Base-by-base conservation (phyloP, 208 protist genomes). In the Trypanosoma theileri region DNA sequence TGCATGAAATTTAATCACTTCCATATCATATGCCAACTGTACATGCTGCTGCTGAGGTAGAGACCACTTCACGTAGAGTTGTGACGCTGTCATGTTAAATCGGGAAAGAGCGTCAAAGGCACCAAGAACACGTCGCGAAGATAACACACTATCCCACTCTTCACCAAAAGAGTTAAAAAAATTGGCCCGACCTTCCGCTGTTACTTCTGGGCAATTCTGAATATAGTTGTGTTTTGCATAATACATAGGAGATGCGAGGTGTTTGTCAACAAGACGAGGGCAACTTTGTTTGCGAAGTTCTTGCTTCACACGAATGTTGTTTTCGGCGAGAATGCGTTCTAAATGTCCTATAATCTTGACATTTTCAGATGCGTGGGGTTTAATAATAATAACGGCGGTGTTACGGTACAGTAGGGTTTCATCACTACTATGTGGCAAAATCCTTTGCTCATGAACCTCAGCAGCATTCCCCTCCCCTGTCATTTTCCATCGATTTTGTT, bases 341-440 rank as follows among this genome's bases (percentile, higher is more conserved):
- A 85, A 58, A 11, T 82, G 59, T 28, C 45, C 41, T 45, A 65
- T 53, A 17, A 76, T 65, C 46, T 56, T 56, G 14, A 60, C 24
- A 26, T 66, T 71, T 19, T 59, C 57, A 22, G 75, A 48, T 14
- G 69, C 72, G 58, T 84, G 74, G 9, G 85, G 85, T 62, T 88
- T 88, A 24, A 91, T 21, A 59, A 86, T 41, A 42, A 91, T 63
- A 40, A 86, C 24, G 6, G 85, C 82, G n/a, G 59, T 69, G 71
- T 91, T 91, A 11, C 69, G 62, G 57, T 69, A 71, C 28, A 80
- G 19, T 24, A 80, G 51, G 3, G 73, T 22, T 14, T 64, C 64
- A 16, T 69, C 1, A 35, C 28, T 35, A 35, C 28, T 35, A 35
- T 35, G 28, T 35, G 28, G 28, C 6, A 35, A 35, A 6, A 35